Base-by-base conservation (phyloP, 495 filamentous ascomycete genomes). In the Thozetella sp. region DNA sequence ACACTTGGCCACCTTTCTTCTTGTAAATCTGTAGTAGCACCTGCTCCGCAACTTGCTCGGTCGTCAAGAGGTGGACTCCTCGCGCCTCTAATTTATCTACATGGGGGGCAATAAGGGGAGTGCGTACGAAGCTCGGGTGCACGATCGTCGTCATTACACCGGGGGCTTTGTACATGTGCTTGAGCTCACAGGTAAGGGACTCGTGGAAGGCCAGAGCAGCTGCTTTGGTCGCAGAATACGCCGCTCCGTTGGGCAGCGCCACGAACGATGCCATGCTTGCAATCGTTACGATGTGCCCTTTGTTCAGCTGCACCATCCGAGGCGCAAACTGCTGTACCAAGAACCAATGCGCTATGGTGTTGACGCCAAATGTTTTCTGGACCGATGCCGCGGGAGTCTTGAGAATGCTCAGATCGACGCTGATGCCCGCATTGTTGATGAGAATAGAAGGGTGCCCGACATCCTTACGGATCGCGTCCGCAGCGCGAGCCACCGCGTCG, bases 231-330 rank as follows among this genome's bases (percentile, higher is more conserved):
- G 83, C 80, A 11, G 72, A 78, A 70, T 91, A 91, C 65, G 87
- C 86, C n/a, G 85, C 80, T 76, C 88, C 83, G 63, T 78, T 78
- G 2, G 87, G 81, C 11, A 85, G 73, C 0, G 81, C 75, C 12
- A 83, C 56, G 66, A 83, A 87, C 2, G 79, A 81, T 1, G 86
- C 84, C 57, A 82, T 72, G 27, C 76, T 82, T 11, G 88, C 83
- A 45, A 92, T 78, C 0, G 89, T 91, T 22, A 91, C 83, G 19
- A 91, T 69, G 78, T 88, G 88, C 50, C 89, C 89, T 65, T 91
- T 87, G 73, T 91, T 86, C 3, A 54, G 46, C 40, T 71, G 55
- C 26, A 89, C 69, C 79, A 91, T 89, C 51, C 70, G 65, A 0
- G 88, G 88, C 0, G 91, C 74, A 72, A 91, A 91, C 57, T 87